Conservation (phyloP, 2,329 filamentous ascomycete species). For the Alternaria brassicae region DNA sequence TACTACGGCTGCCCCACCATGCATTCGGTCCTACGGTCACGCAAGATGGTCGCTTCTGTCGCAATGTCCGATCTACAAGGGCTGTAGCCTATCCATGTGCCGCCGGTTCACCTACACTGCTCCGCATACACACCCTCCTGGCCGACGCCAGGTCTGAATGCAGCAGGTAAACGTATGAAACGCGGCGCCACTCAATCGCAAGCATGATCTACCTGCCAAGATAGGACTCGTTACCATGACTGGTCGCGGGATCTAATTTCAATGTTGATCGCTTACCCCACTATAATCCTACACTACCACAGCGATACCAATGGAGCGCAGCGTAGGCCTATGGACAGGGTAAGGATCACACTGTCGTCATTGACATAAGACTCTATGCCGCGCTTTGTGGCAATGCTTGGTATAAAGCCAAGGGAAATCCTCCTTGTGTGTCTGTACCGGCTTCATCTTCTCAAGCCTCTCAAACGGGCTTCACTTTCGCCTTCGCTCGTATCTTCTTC, state of each 20-base stretch:
- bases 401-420: conserved; percentile 39
- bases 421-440: conserved; percentile 26
- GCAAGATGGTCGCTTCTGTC: conserved; percentile 18
- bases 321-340: conserved; percentile 16
- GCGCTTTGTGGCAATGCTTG: conserved; percentile 23
- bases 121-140: background rate
- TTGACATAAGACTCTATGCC: conserved; percentile 17
- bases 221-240: conserved; percentile 27
- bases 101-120: background rate
- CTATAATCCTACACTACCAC: conserved; percentile 10
- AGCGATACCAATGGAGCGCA: conserved; percentile 11
- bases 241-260: conserved; percentile 40
- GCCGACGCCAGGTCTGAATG: conserved; percentile 29
- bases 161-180: conserved; percentile 36
- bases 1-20: background rate
- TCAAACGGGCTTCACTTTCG: conserved; percentile 25
- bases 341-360: conserved; percentile 14
- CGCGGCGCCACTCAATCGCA: conserved; percentile 21
- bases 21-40: conserved; percentile 14
- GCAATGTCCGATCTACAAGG: conserved; percentile 6
- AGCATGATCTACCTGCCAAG: conserved; percentile 40
- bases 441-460: conserved; percentile 10
- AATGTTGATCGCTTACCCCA: conserved; percentile 27
- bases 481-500: conserved; percentile 19
- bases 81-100: conserved; percentile 6